Conservation (phyloP, 2,329 filamentous ascomycete genomes). For the Parafenestella ontariensis region DNA sequence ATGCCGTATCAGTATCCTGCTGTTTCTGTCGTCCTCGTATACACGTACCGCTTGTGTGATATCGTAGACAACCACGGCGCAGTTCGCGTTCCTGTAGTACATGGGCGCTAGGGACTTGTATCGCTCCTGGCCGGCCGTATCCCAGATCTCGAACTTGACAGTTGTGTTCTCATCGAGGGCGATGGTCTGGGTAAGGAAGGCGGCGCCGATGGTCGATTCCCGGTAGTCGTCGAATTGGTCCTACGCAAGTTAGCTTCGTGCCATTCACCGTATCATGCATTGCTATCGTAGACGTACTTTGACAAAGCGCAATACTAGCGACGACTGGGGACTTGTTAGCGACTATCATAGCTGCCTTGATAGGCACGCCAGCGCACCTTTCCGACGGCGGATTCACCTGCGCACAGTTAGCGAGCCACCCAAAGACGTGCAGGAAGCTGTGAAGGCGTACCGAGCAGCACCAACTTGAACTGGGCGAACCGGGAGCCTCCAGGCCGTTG, state of each 20-base stretch:
- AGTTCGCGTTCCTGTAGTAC: slow-evolving; percentile 99
- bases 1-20: slow-evolving; percentile 26
- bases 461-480: slow-evolving; percentile 99
- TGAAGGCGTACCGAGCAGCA: slow-evolving; percentile 79
- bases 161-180: slow-evolving; percentile 97
- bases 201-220: slow-evolving; percentile 97
- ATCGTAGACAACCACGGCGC: slow-evolving; percentile 98
- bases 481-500: slow-evolving; percentile 70
- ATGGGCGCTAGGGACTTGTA: slow-evolving; percentile 99
- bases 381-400: slow-evolving; percentile 98
- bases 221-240: slow-evolving; percentile 99
- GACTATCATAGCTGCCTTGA: slow-evolving; percentile 33
- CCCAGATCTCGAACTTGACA: slow-evolving; percentile 98
- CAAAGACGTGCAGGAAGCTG: not conserved
- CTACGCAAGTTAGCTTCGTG: slow-evolving; percentile 54
- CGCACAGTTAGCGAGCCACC: slow-evolving; percentile 25
- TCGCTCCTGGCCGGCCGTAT: slow-evolving; percentile 92
- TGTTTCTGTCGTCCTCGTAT: slow-evolving; percentile 12
- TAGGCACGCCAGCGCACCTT: slow-evolving; percentile 72
- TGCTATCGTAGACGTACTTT: slow-evolving; percentile 70
- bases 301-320: slow-evolving; percentile 95
- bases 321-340: slow-evolving; percentile 71
- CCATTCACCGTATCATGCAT: not conserved
- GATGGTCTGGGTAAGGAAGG: slow-evolving; percentile 98
- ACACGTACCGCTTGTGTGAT: slow-evolving; percentile 93